Percentiles rank a stretch among this genome's conserved stretches.
Evolutionary conservation across 2,329 filamentous ascomycete species (phyloP).

Genomic region (Alternaria gaisen): DNA sequence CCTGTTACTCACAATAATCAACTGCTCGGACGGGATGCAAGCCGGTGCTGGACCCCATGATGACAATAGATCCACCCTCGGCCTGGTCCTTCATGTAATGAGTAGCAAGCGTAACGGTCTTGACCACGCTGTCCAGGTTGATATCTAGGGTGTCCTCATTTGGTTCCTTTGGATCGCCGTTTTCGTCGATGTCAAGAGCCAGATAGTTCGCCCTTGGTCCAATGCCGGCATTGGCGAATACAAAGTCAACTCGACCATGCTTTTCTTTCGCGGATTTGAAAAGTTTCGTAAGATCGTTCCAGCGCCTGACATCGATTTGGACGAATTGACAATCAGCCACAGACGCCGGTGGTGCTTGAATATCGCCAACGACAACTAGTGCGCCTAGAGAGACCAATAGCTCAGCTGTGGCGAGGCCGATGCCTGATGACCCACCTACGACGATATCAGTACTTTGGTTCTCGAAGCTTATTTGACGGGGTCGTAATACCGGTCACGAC

Average conservation of each 20-base stretch:
- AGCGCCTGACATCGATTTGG: slow-evolving; percentile 57
- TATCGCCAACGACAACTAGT: slow-evolving; percentile 64
- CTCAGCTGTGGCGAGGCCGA: slow-evolving; percentile 64
- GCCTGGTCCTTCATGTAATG: slow-evolving; percentile 61
- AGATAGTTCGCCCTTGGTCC: slow-evolving; percentile 59
- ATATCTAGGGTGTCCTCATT: slow-evolving; percentile 57
- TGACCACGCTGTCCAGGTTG: slow-evolving; percentile 60
- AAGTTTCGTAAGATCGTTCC: slow-evolving; percentile 60
- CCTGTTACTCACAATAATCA: slow-evolving; percentile 58
- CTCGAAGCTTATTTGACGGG: neutral
- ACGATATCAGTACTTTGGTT: neutral
- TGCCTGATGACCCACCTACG: slow-evolving; percentile 65
- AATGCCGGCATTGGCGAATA: slow-evolving; percentile 66
- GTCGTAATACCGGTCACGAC: slow-evolving; percentile 29
- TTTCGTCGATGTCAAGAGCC: slow-evolving; percentile 57
- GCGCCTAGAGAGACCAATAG: slow-evolving; percentile 63
- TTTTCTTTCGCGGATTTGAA: slow-evolving; percentile 61
- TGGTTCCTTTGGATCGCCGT: slow-evolving; percentile 61
- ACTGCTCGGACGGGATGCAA: slow-evolving; percentile 61
- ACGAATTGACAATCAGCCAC: slow-evolving; percentile 36
- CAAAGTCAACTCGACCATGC: slow-evolving; percentile 57
- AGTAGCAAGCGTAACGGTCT: slow-evolving; percentile 60
- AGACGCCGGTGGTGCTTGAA: slow-evolving; percentile 51
- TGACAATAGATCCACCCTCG: slow-evolving; percentile 62
- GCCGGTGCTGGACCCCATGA: slow-evolving; percentile 62